Evolutionary conservation across 352 stramenopile genomes (phyloP), one percentile per base, ranked within the genome.

Genomic region (Nothophytophthora sp.): DNA sequence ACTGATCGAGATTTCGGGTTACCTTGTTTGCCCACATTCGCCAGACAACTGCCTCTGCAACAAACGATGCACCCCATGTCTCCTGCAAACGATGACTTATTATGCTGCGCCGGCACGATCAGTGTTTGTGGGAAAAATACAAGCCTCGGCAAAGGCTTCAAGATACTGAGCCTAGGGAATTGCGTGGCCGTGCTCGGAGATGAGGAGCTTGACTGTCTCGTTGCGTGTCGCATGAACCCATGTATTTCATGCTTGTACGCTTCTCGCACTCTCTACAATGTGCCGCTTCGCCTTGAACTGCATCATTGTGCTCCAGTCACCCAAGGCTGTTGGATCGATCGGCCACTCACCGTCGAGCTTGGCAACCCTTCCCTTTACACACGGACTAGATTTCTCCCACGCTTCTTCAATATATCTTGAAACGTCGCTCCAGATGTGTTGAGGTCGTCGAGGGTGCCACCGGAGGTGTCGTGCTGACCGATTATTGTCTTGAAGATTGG

Each of bases 1-100:
- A 49, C 12, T 34, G 35, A 51, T 53, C 33, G 4, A 51, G 35
- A 19, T 48, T 51, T 5, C 47, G 22, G 2, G 42, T 52, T 11
- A 63, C 42, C 11, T 55, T 19, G 35, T 54, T 57, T 2, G 47
- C 59, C 59, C 52, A 60, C 52, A 56, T 59, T 19, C 59, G 35
- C 47, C 46, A 60, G 2, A 43, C 39, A 15, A 42, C 20, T 22
- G 32, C 18, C 12, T 46, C 32, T 22, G 33, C 49, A 3, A 27
- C 22, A 32, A 55, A 63, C 2, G 5, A 47, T 6, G 46, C 18
- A 5, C 13, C 33, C 60, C 43, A 68, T 9, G 46, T 19, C 0
- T 43, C 35, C 35, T 63, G 34, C 5, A 59, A 10, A 4, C 34
- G 12, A 23, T 24, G 9, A 2, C 5, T 27, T 63, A 42, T 24